phyloP scores from a whole-genome alignment of 73 alveolate genomes.

The Paramecium biaurelia region DNA sequence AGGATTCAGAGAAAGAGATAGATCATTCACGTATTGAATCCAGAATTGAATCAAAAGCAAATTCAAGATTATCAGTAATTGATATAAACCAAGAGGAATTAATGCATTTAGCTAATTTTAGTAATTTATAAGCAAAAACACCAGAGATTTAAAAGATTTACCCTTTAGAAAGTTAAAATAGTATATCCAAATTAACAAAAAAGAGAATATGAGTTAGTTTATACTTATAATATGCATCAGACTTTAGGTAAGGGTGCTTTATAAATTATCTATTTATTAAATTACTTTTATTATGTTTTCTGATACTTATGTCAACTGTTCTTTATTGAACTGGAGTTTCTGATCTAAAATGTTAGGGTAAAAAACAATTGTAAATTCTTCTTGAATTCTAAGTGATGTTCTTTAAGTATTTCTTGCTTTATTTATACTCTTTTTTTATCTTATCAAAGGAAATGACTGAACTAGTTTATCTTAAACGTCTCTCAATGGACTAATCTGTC shows the following conservation, averaged over 20 bases:
- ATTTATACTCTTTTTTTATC: conserved; percentile 24
- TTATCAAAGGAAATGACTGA: conserved; percentile 32
- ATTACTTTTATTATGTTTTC: not conserved
- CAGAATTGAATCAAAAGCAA: not conserved
- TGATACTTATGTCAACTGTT: not conserved
- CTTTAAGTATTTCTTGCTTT: not conserved
- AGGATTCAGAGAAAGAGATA: not conserved
- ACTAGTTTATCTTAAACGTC: not conserved
- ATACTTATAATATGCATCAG: not conserved
- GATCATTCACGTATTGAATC: not conserved
- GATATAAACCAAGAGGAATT: not conserved
- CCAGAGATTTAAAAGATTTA: not conserved
- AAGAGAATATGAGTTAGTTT: not conserved
- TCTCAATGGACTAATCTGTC: not conserved
- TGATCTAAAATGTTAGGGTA: not conserved
- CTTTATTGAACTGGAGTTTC: conserved; percentile 1
- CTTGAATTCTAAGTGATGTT: conserved; percentile 17
- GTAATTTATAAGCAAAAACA: not conserved
- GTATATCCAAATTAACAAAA: not conserved
- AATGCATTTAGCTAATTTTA: not conserved
- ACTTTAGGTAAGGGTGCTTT: not conserved
- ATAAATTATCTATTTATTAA: not conserved
- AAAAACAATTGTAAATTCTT: conserved; percentile 31
- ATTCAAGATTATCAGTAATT: not conserved
- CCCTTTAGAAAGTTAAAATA: not conserved